Percentiles rank a stretch among this genome's conserved stretches.
Evolutionary conservation across 768 basidiomycete species (phyloP).

Genomic region (Auricularia sp.): DNA sequence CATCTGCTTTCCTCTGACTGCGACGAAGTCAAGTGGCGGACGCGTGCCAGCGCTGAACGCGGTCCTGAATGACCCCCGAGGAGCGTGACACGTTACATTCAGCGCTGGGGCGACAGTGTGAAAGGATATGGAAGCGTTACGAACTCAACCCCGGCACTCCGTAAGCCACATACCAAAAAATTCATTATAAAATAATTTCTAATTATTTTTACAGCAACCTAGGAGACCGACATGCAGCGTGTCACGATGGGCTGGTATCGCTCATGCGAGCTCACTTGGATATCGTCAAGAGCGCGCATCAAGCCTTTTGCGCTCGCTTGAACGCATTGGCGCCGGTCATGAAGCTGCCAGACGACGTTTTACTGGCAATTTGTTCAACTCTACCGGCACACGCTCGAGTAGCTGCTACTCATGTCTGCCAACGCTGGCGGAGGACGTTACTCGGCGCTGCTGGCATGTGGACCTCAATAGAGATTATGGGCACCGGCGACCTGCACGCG

Average conservation of each 20-base stretch:
- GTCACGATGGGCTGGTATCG: background rate
- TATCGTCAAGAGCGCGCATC: background rate
- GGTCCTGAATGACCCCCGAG: background rate
- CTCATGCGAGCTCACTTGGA: background rate
- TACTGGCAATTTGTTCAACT: background rate
- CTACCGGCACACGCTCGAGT: background rate
- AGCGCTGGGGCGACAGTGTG: background rate
- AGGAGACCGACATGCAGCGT: background rate
- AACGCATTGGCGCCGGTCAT: background rate
- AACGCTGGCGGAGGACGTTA: background rate
- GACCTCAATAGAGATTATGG: background rate
- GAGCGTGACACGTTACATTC: background rate
- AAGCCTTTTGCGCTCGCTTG: background rate
- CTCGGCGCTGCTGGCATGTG: background rate
- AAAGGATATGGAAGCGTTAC: background rate
- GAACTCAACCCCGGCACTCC: background rate
- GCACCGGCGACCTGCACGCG: background rate
- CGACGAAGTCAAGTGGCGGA: background rate
- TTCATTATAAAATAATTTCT: background rate
- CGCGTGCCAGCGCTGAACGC: background rate
- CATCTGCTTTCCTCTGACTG: background rate
- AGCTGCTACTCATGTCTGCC: background rate
- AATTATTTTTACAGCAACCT: background rate
- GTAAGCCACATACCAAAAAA: background rate
- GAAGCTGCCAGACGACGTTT: background rate